Conservation (phyloP, 163 green algal species). For the Chlamydomonas reinhardtii region DNA sequence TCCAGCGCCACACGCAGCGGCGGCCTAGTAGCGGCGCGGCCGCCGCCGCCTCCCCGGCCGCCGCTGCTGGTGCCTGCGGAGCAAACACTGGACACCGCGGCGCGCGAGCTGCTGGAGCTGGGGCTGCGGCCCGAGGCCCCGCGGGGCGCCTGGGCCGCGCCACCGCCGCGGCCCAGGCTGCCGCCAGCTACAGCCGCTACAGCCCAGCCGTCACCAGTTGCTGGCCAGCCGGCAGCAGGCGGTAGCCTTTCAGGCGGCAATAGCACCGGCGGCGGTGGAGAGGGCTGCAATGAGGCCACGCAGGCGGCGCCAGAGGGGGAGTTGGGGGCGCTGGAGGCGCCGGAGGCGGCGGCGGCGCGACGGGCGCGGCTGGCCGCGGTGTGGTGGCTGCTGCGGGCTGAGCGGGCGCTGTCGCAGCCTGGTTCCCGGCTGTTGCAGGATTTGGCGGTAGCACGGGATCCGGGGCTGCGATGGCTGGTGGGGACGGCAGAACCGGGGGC, state of each 20-base stretch:
- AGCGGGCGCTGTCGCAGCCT: not conserved
- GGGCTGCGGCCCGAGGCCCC: not conserved
- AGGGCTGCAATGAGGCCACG: too few species aligned
- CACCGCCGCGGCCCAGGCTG: too few species aligned
- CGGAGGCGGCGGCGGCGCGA: not conserved
- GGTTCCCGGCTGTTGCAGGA: not conserved
- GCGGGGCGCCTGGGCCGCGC: too few species aligned
- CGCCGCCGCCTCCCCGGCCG: too few species aligned
- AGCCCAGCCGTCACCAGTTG: too few species aligned
- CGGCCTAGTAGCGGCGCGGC: not conserved
- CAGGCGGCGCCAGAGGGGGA: not conserved
- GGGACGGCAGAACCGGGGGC: too few species aligned
- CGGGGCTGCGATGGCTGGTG: conserved; percentile 15
- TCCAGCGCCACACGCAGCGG: too few species aligned
- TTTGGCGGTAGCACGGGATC: not conserved
- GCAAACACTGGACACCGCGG: conserved; percentile 1
- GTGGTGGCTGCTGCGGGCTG: not conserved
- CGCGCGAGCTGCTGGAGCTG: not conserved
- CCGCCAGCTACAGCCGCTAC: too few species aligned
- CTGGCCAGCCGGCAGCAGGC: too few species aligned
- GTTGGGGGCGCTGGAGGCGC: too few species aligned
- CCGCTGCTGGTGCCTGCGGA: not conserved
- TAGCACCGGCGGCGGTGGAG: too few species aligned
- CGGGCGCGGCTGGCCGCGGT: not conserved
- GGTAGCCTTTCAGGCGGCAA: too few species aligned